Conservation (phyloP, 768 basidiomycete species). For the Sporobolomyces pararoseus region DNA sequence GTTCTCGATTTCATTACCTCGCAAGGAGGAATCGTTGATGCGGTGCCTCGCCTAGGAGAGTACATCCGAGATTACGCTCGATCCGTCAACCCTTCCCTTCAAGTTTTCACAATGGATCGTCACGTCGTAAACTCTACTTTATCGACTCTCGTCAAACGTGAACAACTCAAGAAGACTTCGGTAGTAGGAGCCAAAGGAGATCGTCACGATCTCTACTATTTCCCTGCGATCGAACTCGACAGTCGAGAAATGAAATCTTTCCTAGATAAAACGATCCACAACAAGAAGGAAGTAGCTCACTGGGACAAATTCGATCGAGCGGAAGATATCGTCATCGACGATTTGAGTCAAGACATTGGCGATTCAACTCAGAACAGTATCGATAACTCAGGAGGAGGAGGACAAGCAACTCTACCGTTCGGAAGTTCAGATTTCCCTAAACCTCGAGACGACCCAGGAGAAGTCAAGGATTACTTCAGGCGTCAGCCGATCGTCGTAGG, state of each 20-base stretch:
- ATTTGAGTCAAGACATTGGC: too few species aligned
- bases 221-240: slow-evolving; percentile 12
- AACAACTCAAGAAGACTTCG: slow-evolving; percentile 5
- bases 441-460: slow-evolving; percentile 3
- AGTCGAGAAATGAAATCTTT: background rate
- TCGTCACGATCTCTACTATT: slow-evolving; percentile 22
- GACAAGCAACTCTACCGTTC: background rate
- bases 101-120: slow-evolving; percentile 17
- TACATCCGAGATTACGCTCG: slow-evolving; percentile 1
- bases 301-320: background rate
- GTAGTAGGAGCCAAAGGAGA: background rate
- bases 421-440: background rate
- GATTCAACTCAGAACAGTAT: too few species aligned
- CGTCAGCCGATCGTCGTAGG: slow-evolving; percentile 66
- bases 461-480: slow-evolving; percentile 58
- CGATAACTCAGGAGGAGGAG: background rate
- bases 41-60: slow-evolving; percentile 49
- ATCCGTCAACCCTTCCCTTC: background rate
- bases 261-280: background rate
- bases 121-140: background rate
- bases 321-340: slow-evolving; percentile 2
- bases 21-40: slow-evolving; percentile 66
- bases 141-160: slow-evolving; percentile 1
- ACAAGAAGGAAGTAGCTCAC: background rate
- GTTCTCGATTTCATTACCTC: slow-evolving; percentile 63